Conservation (phyloP, 2,329 filamentous ascomycete genomes). For the Arthroderma sp. region DNA sequence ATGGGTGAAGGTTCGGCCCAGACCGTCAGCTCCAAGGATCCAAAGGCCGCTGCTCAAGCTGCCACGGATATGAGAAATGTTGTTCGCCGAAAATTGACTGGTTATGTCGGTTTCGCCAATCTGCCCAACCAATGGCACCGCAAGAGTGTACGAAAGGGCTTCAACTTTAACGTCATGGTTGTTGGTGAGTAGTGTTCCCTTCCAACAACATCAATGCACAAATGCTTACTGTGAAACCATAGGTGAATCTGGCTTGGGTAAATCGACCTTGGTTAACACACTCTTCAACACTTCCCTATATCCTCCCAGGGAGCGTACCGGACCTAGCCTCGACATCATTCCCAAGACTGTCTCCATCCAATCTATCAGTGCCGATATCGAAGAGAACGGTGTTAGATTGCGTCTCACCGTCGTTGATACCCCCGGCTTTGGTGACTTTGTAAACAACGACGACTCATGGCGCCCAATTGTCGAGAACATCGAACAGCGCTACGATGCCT, state of each 20-base stretch:
- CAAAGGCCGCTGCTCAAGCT: constrained; percentile 43
- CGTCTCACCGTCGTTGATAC: constrained; percentile 95
- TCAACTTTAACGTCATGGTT: constrained; percentile 99
- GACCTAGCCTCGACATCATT: constrained; percentile 91
- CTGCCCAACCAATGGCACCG: constrained; percentile 99
- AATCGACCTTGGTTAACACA: constrained; percentile 97
- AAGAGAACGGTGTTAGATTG: constrained; percentile 94
- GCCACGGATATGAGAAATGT: constrained; percentile 77
- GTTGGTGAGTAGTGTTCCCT: constrained; percentile 60
- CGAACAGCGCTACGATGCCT: constrained; percentile 96
- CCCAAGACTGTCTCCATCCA: constrained; percentile 95
- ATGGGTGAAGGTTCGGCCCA: constrained; percentile 42
- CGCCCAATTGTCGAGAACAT: constrained; percentile 98
- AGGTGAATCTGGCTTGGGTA: constrained; percentile 99
- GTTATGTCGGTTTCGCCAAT: constrained; percentile 97
- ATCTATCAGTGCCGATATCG: constrained; percentile 90
- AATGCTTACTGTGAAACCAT: not conserved
- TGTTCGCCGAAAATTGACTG: constrained; percentile 92
- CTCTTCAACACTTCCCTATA: constrained; percentile 99
- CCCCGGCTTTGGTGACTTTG: constrained; percentile 95
- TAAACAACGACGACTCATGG: constrained; percentile 99
- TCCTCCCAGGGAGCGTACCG: constrained; percentile 96
- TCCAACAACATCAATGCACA: not conserved
- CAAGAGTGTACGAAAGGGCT: constrained; percentile 99
- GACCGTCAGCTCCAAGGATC: constrained; percentile 52